Evolutionary conservation across 2,329 filamentous ascomycete species (phyloP).

Genomic region (Rutstroemia sp.): DNA sequence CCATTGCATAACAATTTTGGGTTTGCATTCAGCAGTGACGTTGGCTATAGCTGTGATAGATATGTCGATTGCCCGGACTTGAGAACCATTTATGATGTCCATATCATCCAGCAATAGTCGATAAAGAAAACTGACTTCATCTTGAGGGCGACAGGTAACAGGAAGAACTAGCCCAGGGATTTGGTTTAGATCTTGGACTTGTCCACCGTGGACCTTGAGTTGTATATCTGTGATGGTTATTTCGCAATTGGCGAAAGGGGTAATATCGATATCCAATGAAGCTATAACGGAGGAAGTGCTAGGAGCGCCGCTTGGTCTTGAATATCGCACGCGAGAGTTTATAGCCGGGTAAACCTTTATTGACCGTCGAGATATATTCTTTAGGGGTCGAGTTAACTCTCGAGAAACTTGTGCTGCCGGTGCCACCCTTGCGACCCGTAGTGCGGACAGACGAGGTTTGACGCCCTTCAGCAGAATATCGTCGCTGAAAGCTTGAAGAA

Average conservation of each 20-base stretch:
- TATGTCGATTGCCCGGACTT: slow-evolving; percentile 47
- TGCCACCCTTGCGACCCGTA: slow-evolving; percentile 67
- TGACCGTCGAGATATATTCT: slow-evolving; percentile 53
- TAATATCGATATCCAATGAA: slow-evolving; percentile 67
- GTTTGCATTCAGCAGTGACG: slow-evolving; percentile 50
- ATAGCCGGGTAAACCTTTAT: slow-evolving; percentile 61
- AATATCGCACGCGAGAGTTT: slow-evolving; percentile 67
- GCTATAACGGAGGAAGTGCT: slow-evolving; percentile 54
- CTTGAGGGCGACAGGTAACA: slow-evolving; percentile 58
- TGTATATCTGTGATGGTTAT: slow-evolving; percentile 53
- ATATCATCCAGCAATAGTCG: slow-evolving; percentile 44
- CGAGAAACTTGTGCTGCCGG: slow-evolving; percentile 54
- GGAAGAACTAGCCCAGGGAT: slow-evolving; percentile 44
- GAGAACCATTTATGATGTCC: slow-evolving; percentile 35
- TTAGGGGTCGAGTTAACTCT: slow-evolving; percentile 56
- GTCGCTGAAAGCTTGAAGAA: slow-evolving; percentile 65
- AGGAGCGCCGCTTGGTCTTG: slow-evolving; percentile 52
- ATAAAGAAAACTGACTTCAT: slow-evolving; percentile 71
- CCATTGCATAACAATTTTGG: slow-evolving; percentile 59
- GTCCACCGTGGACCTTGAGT: slow-evolving; percentile 50
- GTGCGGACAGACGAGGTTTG: slow-evolving; percentile 61
- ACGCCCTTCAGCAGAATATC: slow-evolving; percentile 54
- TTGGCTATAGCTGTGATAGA: slow-evolving; percentile 53
- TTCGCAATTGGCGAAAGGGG: slow-evolving; percentile 60
- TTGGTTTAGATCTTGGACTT: slow-evolving; percentile 49